Evolutionary conservation across 768 basidiomycete genomes (phyloP), one percentile per base, ranked within the genome.

Genomic region (Cystoderma amianthinum): DNA sequence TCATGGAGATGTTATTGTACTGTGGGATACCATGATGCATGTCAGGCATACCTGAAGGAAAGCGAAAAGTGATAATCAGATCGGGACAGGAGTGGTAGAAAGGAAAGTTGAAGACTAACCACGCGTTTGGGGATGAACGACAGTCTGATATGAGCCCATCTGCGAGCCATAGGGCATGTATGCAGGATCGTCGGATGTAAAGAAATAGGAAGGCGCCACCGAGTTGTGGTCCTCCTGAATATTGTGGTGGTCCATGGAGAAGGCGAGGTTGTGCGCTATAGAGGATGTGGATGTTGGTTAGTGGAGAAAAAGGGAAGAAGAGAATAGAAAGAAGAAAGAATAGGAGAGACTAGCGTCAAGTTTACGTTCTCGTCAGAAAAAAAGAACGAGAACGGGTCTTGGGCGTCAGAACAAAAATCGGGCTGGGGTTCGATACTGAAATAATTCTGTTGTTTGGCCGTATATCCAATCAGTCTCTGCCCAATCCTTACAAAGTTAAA

Each of bases 101-200:
- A 52, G 51, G 50, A 47, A 50, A 49, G 47, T 48, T 51, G 44
- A 40, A 63, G 66, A 65, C 68, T 64, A 60, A 58, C 58, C 82
- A 82, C 85, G 85, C 69, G 83, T 66, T 68, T 75, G 76, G 62
- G 76, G 71, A 59, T 77, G 73, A 53, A 67, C 71, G 58, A 74
- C 69, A 40, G 68, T 64, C 51, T 73, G 76, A 60, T 71, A 61
- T 49, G 63, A 7, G 9, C 34, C 64, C 67, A 80, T 73, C 60
- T 72, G 77, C 51, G 73, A 59, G 62, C 78, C 78, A 44, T 65
- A 62, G 55, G 76, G 59, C 53, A 59, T 66, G 62, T 77, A 82
- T 45, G 71, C 57, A 56, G 67, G 62, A 47, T 79, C 74, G 42
- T 80, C 76, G 51, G 65, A 47, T 44, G 64, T 55, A 60, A 78